Conservation (phyloP, 139 green algal genomes). For the Chlamydomonas eustigma region DNA sequence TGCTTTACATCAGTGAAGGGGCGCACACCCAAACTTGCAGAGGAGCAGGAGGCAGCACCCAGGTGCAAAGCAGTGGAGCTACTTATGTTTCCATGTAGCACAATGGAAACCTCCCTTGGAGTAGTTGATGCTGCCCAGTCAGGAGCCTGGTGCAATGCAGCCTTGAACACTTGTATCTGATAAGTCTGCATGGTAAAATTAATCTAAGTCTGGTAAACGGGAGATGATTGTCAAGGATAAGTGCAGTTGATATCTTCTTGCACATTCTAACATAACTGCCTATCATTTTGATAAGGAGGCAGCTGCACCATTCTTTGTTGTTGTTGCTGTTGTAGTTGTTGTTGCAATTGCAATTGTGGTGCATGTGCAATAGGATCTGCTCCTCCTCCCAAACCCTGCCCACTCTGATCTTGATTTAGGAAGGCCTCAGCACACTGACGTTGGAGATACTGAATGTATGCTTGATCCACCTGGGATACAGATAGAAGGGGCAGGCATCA, state of each 20-base stretch:
- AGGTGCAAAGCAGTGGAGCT: not conserved
- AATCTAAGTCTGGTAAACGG: not conserved
- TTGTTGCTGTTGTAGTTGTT: conserved; percentile 1
- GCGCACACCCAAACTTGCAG: not conserved
- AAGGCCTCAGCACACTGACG: not conserved
- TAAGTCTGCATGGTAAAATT: conserved; percentile 1
- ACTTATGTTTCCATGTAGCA: not conserved
- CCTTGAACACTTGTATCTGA: not conserved
- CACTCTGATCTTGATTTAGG: too few species aligned
- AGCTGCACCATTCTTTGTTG: not conserved
- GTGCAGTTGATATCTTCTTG: not conserved
- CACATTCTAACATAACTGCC: too few species aligned
- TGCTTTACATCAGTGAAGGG: conserved; percentile 3
- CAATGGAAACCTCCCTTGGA: not conserved
- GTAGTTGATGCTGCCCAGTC: conserved; percentile 5
- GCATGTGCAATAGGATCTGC: too few species aligned
- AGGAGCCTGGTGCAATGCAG: not conserved
- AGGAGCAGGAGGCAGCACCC: not conserved
- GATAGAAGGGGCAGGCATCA: not conserved
- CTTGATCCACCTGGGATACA: not conserved
- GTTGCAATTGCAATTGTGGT: not conserved
- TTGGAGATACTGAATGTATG: conserved; percentile 6
- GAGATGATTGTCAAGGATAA: not conserved
- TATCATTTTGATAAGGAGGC: not conserved
- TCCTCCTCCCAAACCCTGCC: too few species aligned